phyloP scores from a whole-genome alignment of 2,329 filamentous ascomycete genomes.

The Leptographium radiaticola region DNA sequence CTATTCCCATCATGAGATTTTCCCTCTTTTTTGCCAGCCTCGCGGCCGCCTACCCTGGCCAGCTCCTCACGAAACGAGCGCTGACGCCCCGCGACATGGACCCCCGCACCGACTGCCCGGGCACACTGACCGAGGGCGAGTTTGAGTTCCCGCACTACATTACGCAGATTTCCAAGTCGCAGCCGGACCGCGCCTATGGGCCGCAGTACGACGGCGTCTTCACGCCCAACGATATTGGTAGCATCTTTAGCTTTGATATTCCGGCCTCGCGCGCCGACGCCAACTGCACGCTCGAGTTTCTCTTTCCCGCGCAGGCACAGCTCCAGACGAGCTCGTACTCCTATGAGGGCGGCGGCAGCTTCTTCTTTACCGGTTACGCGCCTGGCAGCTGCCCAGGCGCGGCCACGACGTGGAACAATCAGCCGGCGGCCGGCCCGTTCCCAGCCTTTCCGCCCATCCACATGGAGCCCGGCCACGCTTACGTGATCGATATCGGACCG shows the following conservation, averaged over 20 bases:
- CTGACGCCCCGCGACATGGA: background rate
- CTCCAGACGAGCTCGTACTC: slow-evolving; percentile 21
- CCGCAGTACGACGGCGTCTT: slow-evolving; percentile 25
- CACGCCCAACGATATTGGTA: slow-evolving; percentile 19
- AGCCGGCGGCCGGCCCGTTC: slow-evolving; percentile 14
- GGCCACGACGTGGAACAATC: slow-evolving; percentile 18
- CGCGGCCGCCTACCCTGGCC: background rate
- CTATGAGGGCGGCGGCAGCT: slow-evolving; percentile 23
- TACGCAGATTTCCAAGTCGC: slow-evolving; percentile 16
- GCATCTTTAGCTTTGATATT: slow-evolving; percentile 33
- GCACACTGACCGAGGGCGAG: slow-evolving; percentile 9
- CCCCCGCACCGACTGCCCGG: background rate
- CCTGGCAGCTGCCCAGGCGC: slow-evolving; percentile 17
- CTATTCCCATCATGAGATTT: too few relatives aligned
- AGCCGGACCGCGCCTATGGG: slow-evolving; percentile 25
- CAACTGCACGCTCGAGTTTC: slow-evolving; percentile 33
- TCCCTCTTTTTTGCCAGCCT: background rate
- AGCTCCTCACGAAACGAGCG: background rate
- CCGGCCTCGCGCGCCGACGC: slow-evolving; percentile 23
- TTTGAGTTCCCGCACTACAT: slow-evolving; percentile 21
- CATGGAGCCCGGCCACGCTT: slow-evolving; percentile 20
- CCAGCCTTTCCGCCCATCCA: slow-evolving; percentile 8
- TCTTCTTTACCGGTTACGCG: slow-evolving; percentile 15
- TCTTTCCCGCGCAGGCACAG: slow-evolving; percentile 24
- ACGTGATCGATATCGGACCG: slow-evolving; percentile 19